A percentile compares a stretch with the other conserved stretches of the same genome.
Evolutionary conservation across 345 rosid genomes (phyloP).

Genomic region (Syzygium jambos): DNA sequence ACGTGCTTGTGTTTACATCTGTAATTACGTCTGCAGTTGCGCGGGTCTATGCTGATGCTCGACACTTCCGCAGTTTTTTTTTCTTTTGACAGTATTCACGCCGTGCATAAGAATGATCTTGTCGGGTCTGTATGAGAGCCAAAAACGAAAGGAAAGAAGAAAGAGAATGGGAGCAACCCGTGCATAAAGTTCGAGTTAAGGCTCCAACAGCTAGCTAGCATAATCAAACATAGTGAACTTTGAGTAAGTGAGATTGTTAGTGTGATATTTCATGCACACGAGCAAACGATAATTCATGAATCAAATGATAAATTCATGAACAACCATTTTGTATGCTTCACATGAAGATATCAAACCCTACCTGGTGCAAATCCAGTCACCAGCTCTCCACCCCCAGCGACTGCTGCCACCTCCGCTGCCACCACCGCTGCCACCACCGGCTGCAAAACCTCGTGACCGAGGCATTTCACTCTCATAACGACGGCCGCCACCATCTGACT

Average conservation of each 20-base stretch:
- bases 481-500: conserved; percentile 13
- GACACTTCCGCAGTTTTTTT: neutral
- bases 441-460: conserved; percentile 31
- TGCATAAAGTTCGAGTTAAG: neutral
- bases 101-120: neutral
- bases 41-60: neutral
- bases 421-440: conserved; percentile 9
- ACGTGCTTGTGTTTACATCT: neutral
- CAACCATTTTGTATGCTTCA: neutral
- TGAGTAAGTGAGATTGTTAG: neutral
- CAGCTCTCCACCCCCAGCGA: conserved; percentile 76
- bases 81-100: neutral
- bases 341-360: conserved; percentile 1
- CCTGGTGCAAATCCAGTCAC: conserved; percentile 92
- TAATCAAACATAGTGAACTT: neutral
- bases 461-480: conserved; percentile 15
- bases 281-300: neutral
- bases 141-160: neutral
- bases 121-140: neutral
- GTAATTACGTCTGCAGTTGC: neutral
- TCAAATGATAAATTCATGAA: neutral
- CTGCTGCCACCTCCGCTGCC: conserved; percentile 16
- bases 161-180: neutral
- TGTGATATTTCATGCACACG: neutral
- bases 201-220: neutral